Percentiles rank a stretch among this genome's conserved stretches.
These are phyloP conservation scores for Phytophthora citricola DNA, from an alignment of 352 stramenopile species.

Conservation along the genomic window DNA sequence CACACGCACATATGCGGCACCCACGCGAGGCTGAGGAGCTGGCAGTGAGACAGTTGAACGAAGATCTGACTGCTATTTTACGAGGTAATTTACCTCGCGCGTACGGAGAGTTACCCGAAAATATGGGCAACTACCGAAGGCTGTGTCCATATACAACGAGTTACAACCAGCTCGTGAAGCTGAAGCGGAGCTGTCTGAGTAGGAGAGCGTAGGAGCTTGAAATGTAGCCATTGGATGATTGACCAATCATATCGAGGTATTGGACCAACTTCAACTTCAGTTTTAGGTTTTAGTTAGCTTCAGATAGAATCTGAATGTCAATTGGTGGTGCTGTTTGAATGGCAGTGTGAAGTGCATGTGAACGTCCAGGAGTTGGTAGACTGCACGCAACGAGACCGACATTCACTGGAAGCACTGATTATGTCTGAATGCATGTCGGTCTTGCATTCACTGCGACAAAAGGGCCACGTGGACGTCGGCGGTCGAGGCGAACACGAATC, in stretches of 20 bases:
- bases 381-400: not conserved
- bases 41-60: constrained; percentile 57
- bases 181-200: constrained; percentile 66
- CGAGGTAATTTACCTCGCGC: constrained; percentile 50
- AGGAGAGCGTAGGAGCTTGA: constrained; percentile 1
- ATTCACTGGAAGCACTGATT: constrained; percentile 10
- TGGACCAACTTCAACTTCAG: constrained; percentile 21
- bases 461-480: not conserved
- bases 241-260: constrained; percentile 10
- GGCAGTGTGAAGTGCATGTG: not conserved
- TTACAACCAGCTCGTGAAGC: constrained; percentile 76
- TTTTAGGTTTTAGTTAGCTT: not conserved
- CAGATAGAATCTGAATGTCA: not conserved
- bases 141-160: constrained; percentile 68
- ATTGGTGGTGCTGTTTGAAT: constrained; percentile 3
- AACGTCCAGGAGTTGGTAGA: not conserved
- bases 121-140: constrained; percentile 68
- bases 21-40: constrained; percentile 62
- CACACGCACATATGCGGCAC: constrained; percentile 61
- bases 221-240: constrained; percentile 7
- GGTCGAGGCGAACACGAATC: constrained; percentile 5
- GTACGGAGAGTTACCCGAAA: constrained; percentile 71
- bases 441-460: constrained; percentile 20
- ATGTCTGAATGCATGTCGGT: constrained; percentile 2
- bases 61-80: constrained; percentile 78